These are phyloP conservation scores for Ricinus communis DNA, from an alignment of 345 rosid species.

Conservation along the genomic window DNA sequence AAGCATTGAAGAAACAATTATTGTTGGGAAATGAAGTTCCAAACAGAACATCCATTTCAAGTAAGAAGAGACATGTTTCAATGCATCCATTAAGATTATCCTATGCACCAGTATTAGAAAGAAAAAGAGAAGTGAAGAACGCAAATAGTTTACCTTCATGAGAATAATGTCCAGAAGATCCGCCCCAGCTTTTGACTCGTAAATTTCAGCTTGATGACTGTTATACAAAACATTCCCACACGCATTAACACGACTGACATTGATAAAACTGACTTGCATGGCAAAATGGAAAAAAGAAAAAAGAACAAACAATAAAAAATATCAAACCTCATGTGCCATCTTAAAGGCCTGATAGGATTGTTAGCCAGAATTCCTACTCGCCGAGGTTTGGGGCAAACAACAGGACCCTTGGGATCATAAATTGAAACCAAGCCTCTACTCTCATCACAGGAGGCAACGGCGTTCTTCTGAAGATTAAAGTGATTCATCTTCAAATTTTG, in stretches of 20 bases:
- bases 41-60: not conserved
- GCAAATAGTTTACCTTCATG: constrained; percentile 49
- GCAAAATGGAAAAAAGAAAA: too few relatives aligned
- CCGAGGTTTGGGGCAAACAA: constrained; percentile 91
- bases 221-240: not conserved
- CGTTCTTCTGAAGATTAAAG: constrained; percentile 71
- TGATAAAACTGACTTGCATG: not conserved
- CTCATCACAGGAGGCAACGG: constrained; percentile 54
- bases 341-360: constrained; percentile 41
- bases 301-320: not conserved
- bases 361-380: constrained; percentile 49
- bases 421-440: constrained; percentile 46
- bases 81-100: not conserved
- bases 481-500: constrained; percentile 63
- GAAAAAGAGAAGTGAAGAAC: not conserved
- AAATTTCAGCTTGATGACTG: constrained; percentile 63
- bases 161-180: constrained; percentile 86
- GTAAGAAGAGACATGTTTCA: not conserved
- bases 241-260: not conserved
- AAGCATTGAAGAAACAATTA: not conserved
- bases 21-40: not conserved
- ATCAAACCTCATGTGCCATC: constrained; percentile 56
- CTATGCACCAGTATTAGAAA: not conserved
- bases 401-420: constrained; percentile 48
- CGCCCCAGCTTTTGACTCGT: constrained; percentile 60